Conservation (phyloP, 192 early-diverging fungal species). For the Chytriomyces confervae region DNA sequence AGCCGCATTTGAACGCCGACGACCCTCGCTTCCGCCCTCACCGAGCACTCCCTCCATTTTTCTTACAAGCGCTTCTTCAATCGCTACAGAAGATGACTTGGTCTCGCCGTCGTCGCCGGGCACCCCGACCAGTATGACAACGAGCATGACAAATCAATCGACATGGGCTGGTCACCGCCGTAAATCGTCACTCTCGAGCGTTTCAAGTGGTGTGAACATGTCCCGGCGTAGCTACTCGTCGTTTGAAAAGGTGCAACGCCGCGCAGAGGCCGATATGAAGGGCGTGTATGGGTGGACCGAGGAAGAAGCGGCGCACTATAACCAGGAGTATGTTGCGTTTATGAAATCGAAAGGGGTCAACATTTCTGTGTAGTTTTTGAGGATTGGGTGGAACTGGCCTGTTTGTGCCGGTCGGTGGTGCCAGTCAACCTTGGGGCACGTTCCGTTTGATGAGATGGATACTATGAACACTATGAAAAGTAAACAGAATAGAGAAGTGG, state of each 20-base stretch:
- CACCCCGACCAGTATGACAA: neutral
- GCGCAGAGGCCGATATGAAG: slow-evolving; percentile 3
- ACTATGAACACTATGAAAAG: too few relatives aligned
- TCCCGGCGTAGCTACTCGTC: neutral
- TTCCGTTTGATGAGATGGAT: too few relatives aligned
- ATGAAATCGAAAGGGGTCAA: slow-evolving; percentile 24
- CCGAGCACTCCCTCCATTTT: neutral
- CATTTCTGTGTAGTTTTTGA: too few relatives aligned
- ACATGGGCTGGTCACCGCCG: neutral
- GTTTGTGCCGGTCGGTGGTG: too few relatives aligned
- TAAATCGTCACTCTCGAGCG: too few relatives aligned
- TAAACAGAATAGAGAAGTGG: too few relatives aligned
- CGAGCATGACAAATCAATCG: neutral
- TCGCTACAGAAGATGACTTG: neutral
- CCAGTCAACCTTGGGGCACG: too few relatives aligned
- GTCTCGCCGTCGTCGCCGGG: neutral
- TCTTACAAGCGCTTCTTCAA: neutral
- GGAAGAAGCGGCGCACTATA: slow-evolving; percentile 15
- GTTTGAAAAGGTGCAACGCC: neutral
- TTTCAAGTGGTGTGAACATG: too few relatives aligned
- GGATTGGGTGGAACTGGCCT: too few relatives aligned
- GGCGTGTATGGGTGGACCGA: slow-evolving; percentile 28
- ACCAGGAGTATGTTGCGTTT: slow-evolving; percentile 23
- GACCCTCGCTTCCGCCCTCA: neutral
- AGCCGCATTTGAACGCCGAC: slow-evolving; percentile 20